Evolutionary conservation across 2,329 filamentous ascomycete genomes (phyloP), one percentile per base, ranked within the genome.

Genomic region (Epichloe hybrida): DNA sequence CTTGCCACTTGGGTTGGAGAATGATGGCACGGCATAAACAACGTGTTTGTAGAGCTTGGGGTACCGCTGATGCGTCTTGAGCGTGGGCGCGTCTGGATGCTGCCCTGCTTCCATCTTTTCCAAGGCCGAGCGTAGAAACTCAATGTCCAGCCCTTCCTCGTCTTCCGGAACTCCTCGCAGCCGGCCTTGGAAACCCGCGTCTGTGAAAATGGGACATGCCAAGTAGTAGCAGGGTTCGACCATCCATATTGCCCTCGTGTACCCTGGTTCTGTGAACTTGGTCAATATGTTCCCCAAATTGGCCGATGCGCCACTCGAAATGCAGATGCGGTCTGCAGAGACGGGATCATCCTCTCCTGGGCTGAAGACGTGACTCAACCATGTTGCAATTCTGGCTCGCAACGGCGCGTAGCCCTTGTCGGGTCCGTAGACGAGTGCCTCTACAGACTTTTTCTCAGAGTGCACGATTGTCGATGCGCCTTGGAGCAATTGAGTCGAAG

Each of bases 11-110:
- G 93, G 93, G 62, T 97, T 97, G 46, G 87, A 81, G 64, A 90
- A 94, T 0, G 88, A 88, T 0, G 93, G 88, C 13, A 95, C 89
- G 35, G 81, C 80, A 64, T 97, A 97, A 58, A 98, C 84, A 58
- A 96, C 65, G 62, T 96, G 86, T 50, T 82, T 83, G 69, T 95
- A 97, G 50, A 87, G 77, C 61, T 95, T 95, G 42, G 27, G 21
- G 4, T 47, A 50, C 9, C 43, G 49, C 27, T 15, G 23, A 23
- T 41, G 43, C 20, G 41, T 39, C 36, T 53, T 48, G n/a, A 31
- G 43, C n/a, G 52, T 46, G 39, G 56, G 55, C 12, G 56, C 51
- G 9, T 54, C 17, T 11, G 49, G 43, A 27, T 52, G 46, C 34
- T 59, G 57, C 9, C 59, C 53, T 34, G 58, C 57, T 38, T 70